A percentile compares a stretch with the other conserved stretches of the same genome.
Evolutionary conservation across 2,329 filamentous ascomycete genomes (phyloP).

Genomic region (Fusarium solani-melongenae): DNA sequence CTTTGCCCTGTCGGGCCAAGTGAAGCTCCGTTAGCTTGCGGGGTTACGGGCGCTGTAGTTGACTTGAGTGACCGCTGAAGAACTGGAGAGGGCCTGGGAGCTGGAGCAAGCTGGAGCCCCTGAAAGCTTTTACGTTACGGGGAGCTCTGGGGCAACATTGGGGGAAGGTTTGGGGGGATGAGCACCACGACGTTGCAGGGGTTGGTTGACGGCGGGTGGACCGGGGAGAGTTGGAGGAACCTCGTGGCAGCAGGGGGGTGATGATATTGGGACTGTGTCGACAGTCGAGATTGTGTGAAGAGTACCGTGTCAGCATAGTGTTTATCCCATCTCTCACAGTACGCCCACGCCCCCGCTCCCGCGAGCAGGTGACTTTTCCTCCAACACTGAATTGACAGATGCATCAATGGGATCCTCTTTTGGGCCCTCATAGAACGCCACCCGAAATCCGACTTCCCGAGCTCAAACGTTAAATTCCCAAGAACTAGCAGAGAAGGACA

Average conservation of each 20-base stretch:
- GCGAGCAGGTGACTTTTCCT: slow-evolving; percentile 31
- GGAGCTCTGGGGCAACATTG: slow-evolving; percentile 10
- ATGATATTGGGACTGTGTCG: not conserved
- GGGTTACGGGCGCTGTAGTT: slow-evolving; percentile 36
- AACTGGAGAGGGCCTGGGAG: slow-evolving; percentile 5
- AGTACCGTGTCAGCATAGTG: slow-evolving; percentile 4
- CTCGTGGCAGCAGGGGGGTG: slow-evolving; percentile 5
- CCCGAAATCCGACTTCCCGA: slow-evolving; percentile 9
- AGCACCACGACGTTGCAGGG: slow-evolving; percentile 24
- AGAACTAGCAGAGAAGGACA: not conserved
- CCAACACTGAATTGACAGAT: slow-evolving; percentile 8
- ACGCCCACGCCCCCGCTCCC: slow-evolving; percentile 20
- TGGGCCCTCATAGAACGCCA: slow-evolving; percentile 25
- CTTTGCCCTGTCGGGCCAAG: slow-evolving; percentile 36
- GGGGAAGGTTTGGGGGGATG: slow-evolving; percentile 19
- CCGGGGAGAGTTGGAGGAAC: not conserved
- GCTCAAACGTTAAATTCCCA: slow-evolving; percentile 21
- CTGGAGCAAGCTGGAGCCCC: not conserved
- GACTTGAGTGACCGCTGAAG: slow-evolving; percentile 11
- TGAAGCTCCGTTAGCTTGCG: slow-evolving; percentile 37
- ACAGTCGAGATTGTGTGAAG: not conserved
- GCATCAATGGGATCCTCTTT: not conserved
- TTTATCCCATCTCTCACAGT: not conserved
- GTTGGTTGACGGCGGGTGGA: not conserved
- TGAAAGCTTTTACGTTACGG: not conserved